These are phyloP conservation scores for Davidsoniella eucalypti DNA, from an alignment of 2,329 filamentous ascomycete genomes.

Conservation along the genomic window DNA sequence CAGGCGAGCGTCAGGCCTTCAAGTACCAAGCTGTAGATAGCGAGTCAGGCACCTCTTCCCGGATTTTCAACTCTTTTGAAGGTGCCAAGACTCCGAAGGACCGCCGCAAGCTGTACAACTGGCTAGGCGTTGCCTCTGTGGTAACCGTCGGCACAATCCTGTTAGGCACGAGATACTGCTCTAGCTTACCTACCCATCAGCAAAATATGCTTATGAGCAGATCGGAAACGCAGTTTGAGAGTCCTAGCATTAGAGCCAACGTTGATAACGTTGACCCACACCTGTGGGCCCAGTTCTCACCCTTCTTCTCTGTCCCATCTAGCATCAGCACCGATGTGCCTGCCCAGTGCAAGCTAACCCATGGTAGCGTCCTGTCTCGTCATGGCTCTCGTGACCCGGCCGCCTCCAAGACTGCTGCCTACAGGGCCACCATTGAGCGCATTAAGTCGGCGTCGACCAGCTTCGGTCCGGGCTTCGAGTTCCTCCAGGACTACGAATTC, in stretches of 20 bases:
- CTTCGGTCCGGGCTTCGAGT: constrained; percentile 49
- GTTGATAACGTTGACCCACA: constrained; percentile 2
- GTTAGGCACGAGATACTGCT: constrained; percentile 8
- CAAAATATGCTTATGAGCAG: neutral
- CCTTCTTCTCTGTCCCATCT: constrained; percentile 62
- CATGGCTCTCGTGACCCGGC: constrained; percentile 79
- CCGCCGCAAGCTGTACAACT: constrained; percentile 4
- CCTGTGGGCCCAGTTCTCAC: constrained; percentile 80
- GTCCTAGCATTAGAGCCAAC: constrained; percentile 21
- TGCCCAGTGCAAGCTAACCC: constrained; percentile 53
- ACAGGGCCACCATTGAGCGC: constrained; percentile 44
- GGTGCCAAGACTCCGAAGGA: constrained; percentile 1
- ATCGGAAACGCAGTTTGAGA: constrained; percentile 20
- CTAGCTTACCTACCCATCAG: neutral
- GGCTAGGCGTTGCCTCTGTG: constrained; percentile 1
- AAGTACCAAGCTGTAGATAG: constrained; percentile 9
- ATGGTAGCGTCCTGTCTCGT: constrained; percentile 66
- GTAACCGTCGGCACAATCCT: constrained; percentile 1
- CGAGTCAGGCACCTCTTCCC: neutral
- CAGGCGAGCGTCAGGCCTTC: neutral
- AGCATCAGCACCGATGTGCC: constrained; percentile 45
- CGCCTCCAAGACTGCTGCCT: constrained; percentile 43
- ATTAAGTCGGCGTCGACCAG: constrained; percentile 42
- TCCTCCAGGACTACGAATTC: constrained; percentile 58
- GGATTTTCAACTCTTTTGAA: neutral